A percentile compares a stretch with the other conserved stretches of the same genome.
Conservation (phyloP, 352 stramenopile genomes). For the Phytophthora sojae region DNA sequence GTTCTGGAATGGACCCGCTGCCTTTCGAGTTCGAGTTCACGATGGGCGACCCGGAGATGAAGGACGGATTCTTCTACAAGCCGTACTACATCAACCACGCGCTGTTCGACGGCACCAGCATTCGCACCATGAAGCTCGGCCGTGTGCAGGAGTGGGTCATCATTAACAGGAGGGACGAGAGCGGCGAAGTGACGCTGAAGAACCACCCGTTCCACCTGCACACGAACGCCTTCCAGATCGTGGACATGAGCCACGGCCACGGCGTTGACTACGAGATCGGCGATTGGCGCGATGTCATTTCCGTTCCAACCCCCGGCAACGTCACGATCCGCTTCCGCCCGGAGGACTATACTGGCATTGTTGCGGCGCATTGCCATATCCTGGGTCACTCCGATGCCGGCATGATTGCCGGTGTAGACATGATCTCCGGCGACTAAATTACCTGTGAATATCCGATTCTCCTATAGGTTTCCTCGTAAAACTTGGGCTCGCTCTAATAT, state of each 20-base stretch:
- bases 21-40: constrained; percentile 70
- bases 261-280: constrained; percentile 79
- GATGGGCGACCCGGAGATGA: constrained; percentile 50
- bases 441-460: too few relatives aligned
- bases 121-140: constrained; percentile 61
- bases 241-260: constrained; percentile 70
- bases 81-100: constrained; percentile 79
- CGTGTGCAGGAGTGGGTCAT: constrained; percentile 81
- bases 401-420: constrained; percentile 74
- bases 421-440: constrained; percentile 40
- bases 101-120: constrained; percentile 55
- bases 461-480: constrained; percentile 10
- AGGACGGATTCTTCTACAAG: constrained; percentile 78
- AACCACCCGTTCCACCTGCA: constrained; percentile 91
- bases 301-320: constrained; percentile 75
- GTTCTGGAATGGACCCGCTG: constrained; percentile 37
- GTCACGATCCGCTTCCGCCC: constrained; percentile 85
- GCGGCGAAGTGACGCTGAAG: constrained; percentile 49
- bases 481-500: constrained; percentile 27
- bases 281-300: constrained; percentile 86
- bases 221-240: constrained; percentile 87
- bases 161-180: constrained; percentile 60
- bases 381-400: constrained; percentile 83
- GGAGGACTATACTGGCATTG: constrained; percentile 63
- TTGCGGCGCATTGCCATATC: constrained; percentile 84